Conservation (phyloP, 192 early-diverging fungal genomes). For the Cetraspora pellucida region DNA sequence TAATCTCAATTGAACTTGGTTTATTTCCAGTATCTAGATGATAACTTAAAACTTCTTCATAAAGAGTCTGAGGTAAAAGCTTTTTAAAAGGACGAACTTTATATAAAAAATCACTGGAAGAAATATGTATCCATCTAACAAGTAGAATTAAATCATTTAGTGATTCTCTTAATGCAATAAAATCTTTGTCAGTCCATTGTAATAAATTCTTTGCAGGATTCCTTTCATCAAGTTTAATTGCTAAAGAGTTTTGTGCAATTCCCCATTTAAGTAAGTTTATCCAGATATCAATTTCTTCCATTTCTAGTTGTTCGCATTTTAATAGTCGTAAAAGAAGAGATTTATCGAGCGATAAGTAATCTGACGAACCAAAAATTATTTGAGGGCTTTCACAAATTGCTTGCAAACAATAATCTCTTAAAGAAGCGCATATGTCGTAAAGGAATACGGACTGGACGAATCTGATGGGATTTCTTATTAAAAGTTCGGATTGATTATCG, state of each 20-base stretch:
- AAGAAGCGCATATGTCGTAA: background rate
- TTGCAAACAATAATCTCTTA: slow-evolving; percentile 17
- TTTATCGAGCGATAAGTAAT: slow-evolving; percentile 12
- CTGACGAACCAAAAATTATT: slow-evolving; percentile 3
- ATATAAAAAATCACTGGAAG: slow-evolving; percentile 3
- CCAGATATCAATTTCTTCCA: slow-evolving; percentile 26
- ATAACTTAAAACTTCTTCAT: background rate
- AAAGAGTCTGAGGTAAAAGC: background rate
- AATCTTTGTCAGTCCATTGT: background rate
- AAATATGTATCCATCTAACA: background rate
- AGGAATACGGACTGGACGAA: background rate
- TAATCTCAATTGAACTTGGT: background rate
- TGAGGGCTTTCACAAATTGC: slow-evolving; percentile 15
- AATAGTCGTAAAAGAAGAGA: background rate
- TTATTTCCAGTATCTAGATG: background rate
- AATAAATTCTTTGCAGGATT: background rate
- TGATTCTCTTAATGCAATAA: background rate
- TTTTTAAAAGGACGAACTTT: background rate
- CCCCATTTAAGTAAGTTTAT: slow-evolving; percentile 28
- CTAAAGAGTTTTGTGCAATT: slow-evolving; percentile 2
- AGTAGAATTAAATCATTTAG: background rate
- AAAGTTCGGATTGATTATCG: background rate
- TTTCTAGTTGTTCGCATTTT: slow-evolving; percentile 4
- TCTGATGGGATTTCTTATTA: background rate
- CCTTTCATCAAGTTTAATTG: background rate